Base-by-base conservation (phyloP, 164 flowering plant species). In the Annona cherimola region DNA sequence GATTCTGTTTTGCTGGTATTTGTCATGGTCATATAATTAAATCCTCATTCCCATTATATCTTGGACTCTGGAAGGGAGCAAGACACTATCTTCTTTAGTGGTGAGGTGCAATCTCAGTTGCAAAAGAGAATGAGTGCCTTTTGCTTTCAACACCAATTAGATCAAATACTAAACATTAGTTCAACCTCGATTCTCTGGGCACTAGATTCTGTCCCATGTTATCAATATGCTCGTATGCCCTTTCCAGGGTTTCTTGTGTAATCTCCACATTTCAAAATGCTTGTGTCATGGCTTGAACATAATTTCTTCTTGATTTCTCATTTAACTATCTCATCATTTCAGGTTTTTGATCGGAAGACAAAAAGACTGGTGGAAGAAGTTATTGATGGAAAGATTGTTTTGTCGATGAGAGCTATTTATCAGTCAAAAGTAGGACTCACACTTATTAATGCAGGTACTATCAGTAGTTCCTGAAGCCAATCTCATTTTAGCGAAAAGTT, bases 371-470 rank as follows among this genome's bases (percentile, higher is more conserved):
- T 95, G 50, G 97, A 95, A 81, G 99, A 95, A 80, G 61, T 87
- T 71, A 92, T 95, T 79, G 96, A 91, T 83, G 78, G 79, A 66
- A 95, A 95, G 81, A 92, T 95, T 77, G 76, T 95, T 76, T 77
- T 95, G 73, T 89, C 99, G 69, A 91, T 95, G 97, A 86, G 99
- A 75, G 91, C 99, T 70, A 81, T 95, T 54, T 95, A 95, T 79
- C 98, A 93, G 79, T 90, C 97, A 74, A 89, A 88, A 83, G 20
- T 92, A n/a, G 99, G 99, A 63, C 93, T 92, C 71, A 80, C 86
- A 63, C 82, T 95, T 65, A 84, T 95, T 80, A 88, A 84, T 75
- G 82, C 70, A 78, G 99, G 99, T 94, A 84, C 57, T 12, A 16
- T 50, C 57, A 50, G 14, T 8, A 26, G 35, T 26, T 26, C 35